phyloP scores from a whole-genome alignment of 768 basidiomycete genomes.

The Tephrocybe sp. region DNA sequence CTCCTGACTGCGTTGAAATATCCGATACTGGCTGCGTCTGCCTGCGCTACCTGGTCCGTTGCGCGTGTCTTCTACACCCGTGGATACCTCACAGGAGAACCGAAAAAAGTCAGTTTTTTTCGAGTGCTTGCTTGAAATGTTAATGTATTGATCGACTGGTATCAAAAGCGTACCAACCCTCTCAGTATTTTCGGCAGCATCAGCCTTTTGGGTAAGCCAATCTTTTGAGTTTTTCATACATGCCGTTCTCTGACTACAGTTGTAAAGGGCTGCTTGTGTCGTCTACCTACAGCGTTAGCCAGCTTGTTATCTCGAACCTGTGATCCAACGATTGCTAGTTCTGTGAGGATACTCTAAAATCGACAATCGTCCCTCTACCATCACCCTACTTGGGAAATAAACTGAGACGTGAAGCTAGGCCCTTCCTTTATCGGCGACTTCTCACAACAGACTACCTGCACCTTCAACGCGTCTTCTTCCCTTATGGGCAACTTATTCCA shows the following conservation, averaged over 20 bases:
- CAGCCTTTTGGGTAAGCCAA: slow-evolving; percentile 14
- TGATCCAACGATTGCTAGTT: neutral
- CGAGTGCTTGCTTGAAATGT: too few species aligned
- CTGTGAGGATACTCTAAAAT: too few species aligned
- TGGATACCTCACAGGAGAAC: slow-evolving; percentile 44
- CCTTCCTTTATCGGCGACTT: too few species aligned
- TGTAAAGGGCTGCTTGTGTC: slow-evolving; percentile 13
- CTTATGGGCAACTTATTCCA: too few species aligned
- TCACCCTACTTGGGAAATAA: too few species aligned
- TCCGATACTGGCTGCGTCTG: slow-evolving; percentile 38
- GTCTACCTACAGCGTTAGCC: slow-evolving; percentile 17
- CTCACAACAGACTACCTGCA: too few species aligned
- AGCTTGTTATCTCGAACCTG: slow-evolving; percentile 3
- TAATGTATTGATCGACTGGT: too few species aligned
- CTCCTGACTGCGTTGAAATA: slow-evolving; percentile 38
- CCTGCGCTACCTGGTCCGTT: slow-evolving; percentile 37
- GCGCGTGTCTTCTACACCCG: slow-evolving; percentile 43
- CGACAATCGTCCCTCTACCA: too few species aligned
- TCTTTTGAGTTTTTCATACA: neutral
- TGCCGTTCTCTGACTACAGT: neutral
- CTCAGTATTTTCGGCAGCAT: slow-evolving; percentile 13
- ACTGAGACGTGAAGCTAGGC: too few species aligned
- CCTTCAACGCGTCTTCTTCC: too few species aligned
- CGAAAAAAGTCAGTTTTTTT: slow-evolving; percentile 40
- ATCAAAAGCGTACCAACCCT: slow-evolving; percentile 17